phyloP scores from a whole-genome alignment of 1,284 basidiomycete species.

The Golubevia sp. region DNA sequence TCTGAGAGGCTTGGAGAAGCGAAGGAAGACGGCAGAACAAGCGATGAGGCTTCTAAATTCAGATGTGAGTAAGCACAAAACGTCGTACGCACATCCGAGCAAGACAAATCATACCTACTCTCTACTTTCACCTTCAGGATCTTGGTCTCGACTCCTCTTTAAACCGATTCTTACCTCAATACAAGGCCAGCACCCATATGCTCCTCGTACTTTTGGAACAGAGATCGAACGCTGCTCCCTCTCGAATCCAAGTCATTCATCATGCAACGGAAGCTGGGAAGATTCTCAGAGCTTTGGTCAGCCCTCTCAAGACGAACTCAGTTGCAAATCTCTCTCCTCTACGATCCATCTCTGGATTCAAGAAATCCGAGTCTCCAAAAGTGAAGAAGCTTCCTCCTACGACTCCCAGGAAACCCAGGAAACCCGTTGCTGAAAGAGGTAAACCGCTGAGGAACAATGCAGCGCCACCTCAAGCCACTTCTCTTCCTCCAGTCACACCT shows the following conservation, averaged over 20 bases:
- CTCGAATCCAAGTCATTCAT: neutral
- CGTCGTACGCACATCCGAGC: neutral
- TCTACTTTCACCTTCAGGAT: neutral
- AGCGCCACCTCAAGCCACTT: slow-evolving; percentile 16
- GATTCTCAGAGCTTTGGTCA: neutral
- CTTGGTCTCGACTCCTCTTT: neutral
- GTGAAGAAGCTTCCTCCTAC: too few relatives aligned
- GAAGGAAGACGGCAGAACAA: neutral
- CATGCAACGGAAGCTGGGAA: neutral
- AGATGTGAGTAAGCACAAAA: neutral
- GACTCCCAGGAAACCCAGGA: slow-evolving; percentile 1
- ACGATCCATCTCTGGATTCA: neutral
- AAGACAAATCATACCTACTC: too few relatives aligned
- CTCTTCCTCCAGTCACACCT: slow-evolving; percentile 20
- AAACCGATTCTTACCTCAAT: neutral
- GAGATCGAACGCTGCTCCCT: neutral
- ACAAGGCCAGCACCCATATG: neutral
- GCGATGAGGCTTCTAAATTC: neutral
- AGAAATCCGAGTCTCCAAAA: neutral
- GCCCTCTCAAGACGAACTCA: neutral
- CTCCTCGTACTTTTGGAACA: too few relatives aligned
- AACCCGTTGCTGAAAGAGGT: neutral
- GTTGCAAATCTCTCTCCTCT: neutral
- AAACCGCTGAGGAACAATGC: neutral
- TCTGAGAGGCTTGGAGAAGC: slow-evolving; percentile 1